phyloP scores from a whole-genome alignment of 2,329 filamentous ascomycete species.

The Cryphonectria radicalis region DNA sequence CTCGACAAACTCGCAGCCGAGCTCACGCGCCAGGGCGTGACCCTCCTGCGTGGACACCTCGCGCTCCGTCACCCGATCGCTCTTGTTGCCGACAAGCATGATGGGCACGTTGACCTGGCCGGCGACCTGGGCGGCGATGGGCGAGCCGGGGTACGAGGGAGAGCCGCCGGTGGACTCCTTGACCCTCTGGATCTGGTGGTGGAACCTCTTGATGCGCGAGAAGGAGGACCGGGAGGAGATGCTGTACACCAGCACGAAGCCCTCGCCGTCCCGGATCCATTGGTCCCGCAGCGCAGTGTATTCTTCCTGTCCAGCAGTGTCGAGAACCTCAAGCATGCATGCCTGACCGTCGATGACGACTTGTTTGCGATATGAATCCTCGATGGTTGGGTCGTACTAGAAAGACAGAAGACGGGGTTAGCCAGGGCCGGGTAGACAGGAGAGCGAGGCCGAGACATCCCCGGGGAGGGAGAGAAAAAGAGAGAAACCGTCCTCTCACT shows the following conservation, averaged over 20 bases:
- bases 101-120: conserved; percentile 79
- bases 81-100: conserved; percentile 99
- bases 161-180: conserved; percentile 86
- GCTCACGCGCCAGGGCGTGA: conserved; percentile 83
- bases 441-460: neutral
- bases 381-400: conserved; percentile 85
- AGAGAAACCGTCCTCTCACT: neutral
- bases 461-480: neutral
- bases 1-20: conserved; percentile 96
- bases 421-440: neutral
- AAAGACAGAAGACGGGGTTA: conserved; percentile 1
- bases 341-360: conserved; percentile 93
- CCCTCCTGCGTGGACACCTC: conserved; percentile 98
- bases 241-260: conserved; percentile 96
- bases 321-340: conserved; percentile 96
- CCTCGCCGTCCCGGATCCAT: conserved; percentile 98
- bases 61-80: conserved; percentile 91
- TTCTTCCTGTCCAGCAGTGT: conserved; percentile 97
- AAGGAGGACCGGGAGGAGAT: conserved; percentile 97
- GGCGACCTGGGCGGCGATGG: conserved; percentile 62
- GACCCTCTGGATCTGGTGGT: conserved; percentile 95
- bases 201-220: conserved; percentile 90
- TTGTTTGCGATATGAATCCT: conserved; percentile 86
- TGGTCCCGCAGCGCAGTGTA: conserved; percentile 96
- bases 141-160: conserved; percentile 76